Evolutionary conservation across 2,329 filamentous ascomycete species (phyloP).

Genomic region (Botrytis fabae): DNA sequence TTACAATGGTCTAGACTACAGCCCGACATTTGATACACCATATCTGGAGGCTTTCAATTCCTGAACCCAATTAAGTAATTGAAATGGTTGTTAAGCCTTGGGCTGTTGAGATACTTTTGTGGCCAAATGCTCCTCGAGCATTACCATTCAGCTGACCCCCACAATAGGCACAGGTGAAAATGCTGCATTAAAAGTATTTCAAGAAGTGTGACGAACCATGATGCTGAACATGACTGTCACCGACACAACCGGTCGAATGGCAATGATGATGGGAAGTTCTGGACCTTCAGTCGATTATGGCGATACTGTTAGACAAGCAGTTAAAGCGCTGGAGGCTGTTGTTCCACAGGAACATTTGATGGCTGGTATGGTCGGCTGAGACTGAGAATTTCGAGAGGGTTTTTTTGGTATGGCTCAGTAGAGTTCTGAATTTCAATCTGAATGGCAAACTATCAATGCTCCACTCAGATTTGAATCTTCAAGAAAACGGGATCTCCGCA

Average conservation of each 20-base stretch:
- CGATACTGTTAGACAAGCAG: slow-evolving; percentile 27
- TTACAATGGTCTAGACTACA: background rate
- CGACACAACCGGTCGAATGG: slow-evolving; percentile 31
- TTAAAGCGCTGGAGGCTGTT: slow-evolving; percentile 25
- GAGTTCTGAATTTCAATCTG: background rate
- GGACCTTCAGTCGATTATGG: slow-evolving; percentile 29
- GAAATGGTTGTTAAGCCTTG: background rate
- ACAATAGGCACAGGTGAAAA: slow-evolving; percentile 27
- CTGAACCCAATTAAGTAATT: background rate
- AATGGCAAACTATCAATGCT: background rate
- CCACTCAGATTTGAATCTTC: background rate
- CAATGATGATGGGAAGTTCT: slow-evolving; percentile 27
- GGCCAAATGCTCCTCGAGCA: background rate
- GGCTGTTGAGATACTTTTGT: background rate
- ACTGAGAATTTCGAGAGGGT: too few relatives aligned
- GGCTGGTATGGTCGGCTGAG: slow-evolving; percentile 10
- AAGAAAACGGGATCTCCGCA: background rate
- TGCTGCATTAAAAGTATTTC: slow-evolving; percentile 29
- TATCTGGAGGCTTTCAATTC: background rate
- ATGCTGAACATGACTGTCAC: slow-evolving; percentile 31
- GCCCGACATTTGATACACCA: background rate
- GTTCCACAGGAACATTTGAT: slow-evolving; percentile 24
- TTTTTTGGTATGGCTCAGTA: background rate
- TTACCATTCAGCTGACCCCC: background rate
- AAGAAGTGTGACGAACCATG: slow-evolving; percentile 32